Evolutionary conservation across 257 asterid genomes (phyloP).

Genomic region (Datura wrightii): DNA sequence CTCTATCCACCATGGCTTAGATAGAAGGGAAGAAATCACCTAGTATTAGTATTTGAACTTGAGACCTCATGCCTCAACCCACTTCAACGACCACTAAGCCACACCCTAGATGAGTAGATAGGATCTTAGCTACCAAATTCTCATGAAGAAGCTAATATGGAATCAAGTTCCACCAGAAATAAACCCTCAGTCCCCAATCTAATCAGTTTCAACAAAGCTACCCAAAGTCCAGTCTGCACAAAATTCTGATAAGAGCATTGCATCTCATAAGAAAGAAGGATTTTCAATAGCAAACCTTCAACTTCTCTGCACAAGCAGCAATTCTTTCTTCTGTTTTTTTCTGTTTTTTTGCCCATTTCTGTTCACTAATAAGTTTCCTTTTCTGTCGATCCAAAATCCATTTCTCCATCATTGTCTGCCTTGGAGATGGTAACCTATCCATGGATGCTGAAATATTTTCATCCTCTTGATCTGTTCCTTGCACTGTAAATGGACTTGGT

Average conservation of each 20-base stretch:
- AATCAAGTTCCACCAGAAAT: slow-evolving; percentile 23
- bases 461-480: slow-evolving; percentile 69
- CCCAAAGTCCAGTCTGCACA: neutral
- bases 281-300: slow-evolving; percentile 64
- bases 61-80: neutral
- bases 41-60: neutral
- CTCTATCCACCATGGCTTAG: neutral
- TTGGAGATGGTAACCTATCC: slow-evolving; percentile 74
- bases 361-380: slow-evolving; percentile 65
- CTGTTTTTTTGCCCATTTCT: slow-evolving; percentile 73
- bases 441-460: slow-evolving; percentile 57
- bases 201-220: slow-evolving; percentile 14
- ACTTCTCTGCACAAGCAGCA: slow-evolving; percentile 70
- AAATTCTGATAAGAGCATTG: slow-evolving; percentile 15
- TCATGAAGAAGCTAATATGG: slow-evolving; percentile 1
- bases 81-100: neutral
- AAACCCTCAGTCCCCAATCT: slow-evolving; percentile 17
- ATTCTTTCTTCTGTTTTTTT: slow-evolving; percentile 76
- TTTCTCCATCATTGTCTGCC: slow-evolving; percentile 72
- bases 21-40: neutral
- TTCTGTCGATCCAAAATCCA: slow-evolving; percentile 79
- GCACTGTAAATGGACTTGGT: slow-evolving; percentile 40
- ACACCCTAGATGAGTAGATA: neutral
- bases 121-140: neutral
- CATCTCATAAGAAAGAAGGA: slow-evolving; percentile 6